Evolutionary conservation across 2,329 filamentous ascomycete genomes (phyloP).

Genomic region (Xylaria sp.): DNA sequence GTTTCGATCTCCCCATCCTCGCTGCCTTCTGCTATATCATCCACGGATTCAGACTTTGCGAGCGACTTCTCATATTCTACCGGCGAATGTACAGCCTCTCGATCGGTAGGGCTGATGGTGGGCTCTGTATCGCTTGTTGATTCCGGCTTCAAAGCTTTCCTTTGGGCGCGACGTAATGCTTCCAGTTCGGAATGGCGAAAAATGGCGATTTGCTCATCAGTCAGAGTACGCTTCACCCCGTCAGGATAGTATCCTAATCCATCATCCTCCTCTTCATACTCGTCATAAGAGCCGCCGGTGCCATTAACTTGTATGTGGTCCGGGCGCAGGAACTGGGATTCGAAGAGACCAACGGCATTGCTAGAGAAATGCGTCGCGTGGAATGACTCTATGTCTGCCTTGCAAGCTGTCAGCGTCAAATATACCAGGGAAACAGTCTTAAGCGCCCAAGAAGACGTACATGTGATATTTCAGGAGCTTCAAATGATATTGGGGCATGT

Average conservation of each 20-base stretch:
- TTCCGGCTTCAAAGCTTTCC: conserved; percentile 40
- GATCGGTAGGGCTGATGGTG: conserved; percentile 4
- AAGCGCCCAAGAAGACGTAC: conserved; percentile 35
- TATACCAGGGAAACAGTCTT: not conserved
- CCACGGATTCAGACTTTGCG: conserved; percentile 23
- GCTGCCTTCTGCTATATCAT: conserved; percentile 34
- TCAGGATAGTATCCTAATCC: conserved; percentile 84
- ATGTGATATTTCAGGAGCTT: conserved; percentile 46
- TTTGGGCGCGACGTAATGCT: conserved; percentile 62
- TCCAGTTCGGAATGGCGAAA: conserved; percentile 90
- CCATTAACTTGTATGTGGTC: conserved; percentile 28
- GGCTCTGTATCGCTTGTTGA: conserved; percentile 27
- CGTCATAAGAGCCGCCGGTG: conserved; percentile 38
- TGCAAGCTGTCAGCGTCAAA: conserved; percentile 35
- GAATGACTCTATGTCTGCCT: conserved; percentile 67
- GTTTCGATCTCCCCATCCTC: conserved; percentile 44
- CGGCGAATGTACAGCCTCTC: conserved; percentile 2
- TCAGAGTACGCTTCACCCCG: conserved; percentile 85
- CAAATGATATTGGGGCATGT: conserved; percentile 25
- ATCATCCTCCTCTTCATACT: conserved; percentile 55
- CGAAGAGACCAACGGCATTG: conserved; percentile 53
- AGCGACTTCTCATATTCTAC: not conserved
- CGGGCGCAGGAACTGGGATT: conserved; percentile 50
- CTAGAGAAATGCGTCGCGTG: conserved; percentile 64
- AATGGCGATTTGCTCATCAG: conserved; percentile 87